phyloP scores from a whole-genome alignment of 176 grass and related monocot genomes.

The Guadua angustifolia region DNA sequence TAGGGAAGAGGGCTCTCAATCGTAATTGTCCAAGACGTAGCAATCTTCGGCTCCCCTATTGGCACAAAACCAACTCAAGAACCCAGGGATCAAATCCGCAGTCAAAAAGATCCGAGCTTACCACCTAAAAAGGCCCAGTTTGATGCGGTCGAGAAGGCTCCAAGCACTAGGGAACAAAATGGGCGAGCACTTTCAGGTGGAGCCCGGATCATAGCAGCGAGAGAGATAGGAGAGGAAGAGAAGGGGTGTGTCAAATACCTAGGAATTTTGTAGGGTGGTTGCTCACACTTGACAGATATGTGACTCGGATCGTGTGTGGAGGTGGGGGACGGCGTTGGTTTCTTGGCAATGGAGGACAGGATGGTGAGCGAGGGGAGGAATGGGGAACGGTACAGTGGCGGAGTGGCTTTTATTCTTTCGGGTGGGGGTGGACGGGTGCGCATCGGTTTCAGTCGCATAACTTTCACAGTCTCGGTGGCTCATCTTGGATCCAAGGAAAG shows the following conservation, averaged over 20 bases:
- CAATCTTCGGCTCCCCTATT: conserved; percentile 5
- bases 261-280: neutral
- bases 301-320: neutral
- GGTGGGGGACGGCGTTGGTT: neutral
- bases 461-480: conserved; percentile 7
- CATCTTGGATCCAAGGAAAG: neutral
- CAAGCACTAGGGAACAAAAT: conserved; percentile 44
- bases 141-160: conserved; percentile 48
- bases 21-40: neutral
- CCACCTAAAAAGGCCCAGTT: conserved; percentile 51
- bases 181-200: conserved; percentile 35
- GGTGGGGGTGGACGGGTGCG: neutral
- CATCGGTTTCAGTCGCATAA: conserved; percentile 36
- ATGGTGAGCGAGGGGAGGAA: neutral
- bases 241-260: neutral
- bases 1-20: neutral
- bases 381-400: neutral
- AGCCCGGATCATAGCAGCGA: conserved; percentile 36
- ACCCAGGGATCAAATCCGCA: conserved; percentile 27
- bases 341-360: neutral
- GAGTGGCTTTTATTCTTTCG: neutral
- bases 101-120: conserved; percentile 37
- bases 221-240: neutral
- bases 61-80: conserved; percentile 26
- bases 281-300: neutral